Percentiles rank a stretch among this genome's conserved stretches.
phyloP scores from a whole-genome alignment of 169 alveolate genomes.

The Theileria equi region DNA sequence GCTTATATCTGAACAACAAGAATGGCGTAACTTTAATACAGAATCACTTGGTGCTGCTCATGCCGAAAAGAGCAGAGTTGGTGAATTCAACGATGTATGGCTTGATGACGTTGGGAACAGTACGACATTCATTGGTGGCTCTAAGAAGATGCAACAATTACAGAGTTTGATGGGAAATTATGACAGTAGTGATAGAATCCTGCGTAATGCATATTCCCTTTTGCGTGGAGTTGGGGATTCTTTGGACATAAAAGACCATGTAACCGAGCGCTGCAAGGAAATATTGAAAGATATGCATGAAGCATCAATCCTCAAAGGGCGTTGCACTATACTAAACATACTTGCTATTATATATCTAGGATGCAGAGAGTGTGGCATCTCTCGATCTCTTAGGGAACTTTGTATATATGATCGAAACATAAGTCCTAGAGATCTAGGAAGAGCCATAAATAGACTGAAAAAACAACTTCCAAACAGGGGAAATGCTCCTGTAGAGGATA shows the following conservation, averaged over 20 bases:
- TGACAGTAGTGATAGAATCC: slow-evolving; percentile 69
- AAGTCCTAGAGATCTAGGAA: slow-evolving; percentile 82
- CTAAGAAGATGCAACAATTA: slow-evolving; percentile 74
- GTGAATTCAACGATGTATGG: slow-evolving; percentile 86
- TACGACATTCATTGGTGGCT: slow-evolving; percentile 83
- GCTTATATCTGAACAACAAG: slow-evolving; percentile 84
- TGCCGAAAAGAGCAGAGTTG: slow-evolving; percentile 82
- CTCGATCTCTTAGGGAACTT: slow-evolving; percentile 83
- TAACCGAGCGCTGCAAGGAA: slow-evolving; percentile 81
- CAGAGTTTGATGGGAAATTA: slow-evolving; percentile 67
- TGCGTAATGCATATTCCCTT: slow-evolving; percentile 74
- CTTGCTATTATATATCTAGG: slow-evolving; percentile 84
- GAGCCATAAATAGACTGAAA: slow-evolving; percentile 82
- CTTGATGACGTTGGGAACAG: slow-evolving; percentile 77
- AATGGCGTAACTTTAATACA: slow-evolving; percentile 83
- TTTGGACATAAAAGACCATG: slow-evolving; percentile 76
- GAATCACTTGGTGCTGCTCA: slow-evolving; percentile 76
- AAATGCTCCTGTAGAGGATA: slow-evolving; percentile 71
- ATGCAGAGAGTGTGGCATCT: slow-evolving; percentile 85
- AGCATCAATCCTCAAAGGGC: slow-evolving; percentile 61
- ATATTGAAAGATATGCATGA: slow-evolving; percentile 74
- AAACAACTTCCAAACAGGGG: slow-evolving; percentile 79
- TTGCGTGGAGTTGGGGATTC: slow-evolving; percentile 77
- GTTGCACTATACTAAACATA: slow-evolving; percentile 68
- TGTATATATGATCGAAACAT: slow-evolving; percentile 76